Evolutionary conservation across 108 stramenopile species (phyloP), one percentile per base, ranked within the genome.

Genomic region (Skeletonema grethae): DNA sequence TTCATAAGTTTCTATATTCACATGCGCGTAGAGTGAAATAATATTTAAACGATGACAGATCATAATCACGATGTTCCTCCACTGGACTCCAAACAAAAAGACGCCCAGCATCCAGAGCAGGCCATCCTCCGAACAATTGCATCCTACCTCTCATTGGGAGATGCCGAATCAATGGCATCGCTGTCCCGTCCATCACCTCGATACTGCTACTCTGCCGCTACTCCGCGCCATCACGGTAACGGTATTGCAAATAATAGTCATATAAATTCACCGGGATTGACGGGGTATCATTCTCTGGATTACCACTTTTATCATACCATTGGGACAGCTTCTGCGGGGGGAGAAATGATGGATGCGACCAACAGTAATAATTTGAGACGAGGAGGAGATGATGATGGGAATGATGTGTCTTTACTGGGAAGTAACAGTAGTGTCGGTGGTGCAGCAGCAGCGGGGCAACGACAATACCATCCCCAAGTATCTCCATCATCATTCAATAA

Each of bases 111-210:
- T 28, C 25, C 25, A 28, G 25, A 43, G 15, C 41, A 43, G 15
- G 15, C 15, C 41, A 43, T 43, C 41, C 41, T 43, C 4, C n/a
- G 15, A 15, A 15, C 2, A 4, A 91, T 91, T 31, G 90, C 88
- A 10, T 86, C 85, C 10, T 91, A 84, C 62, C 70, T 91, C 28
- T 80, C 87, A 7, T 22, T 91, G 30, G 84, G 83, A 15, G 86
- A 89, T 63, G 88, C 82, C 24, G 77, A 76, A 53, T 66, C 70
- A 13, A 64, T 82, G 57, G 75, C 68, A 2, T 76, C 80, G 1
- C 60, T 77, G 0, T 65, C 80, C 16, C 60, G 30, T 48, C 53
- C 34, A 25, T 31, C 16, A 43, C 65, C 63, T 69, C 11, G 35
- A 55, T 24, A 60, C 36, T 61, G 24, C n/a, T 31, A 45, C 38